Evolutionary conservation across 1,139 yeast genomes (phyloP), one percentile per base, ranked within the genome.

Genomic region (Scheffersomyces quercinus): DNA sequence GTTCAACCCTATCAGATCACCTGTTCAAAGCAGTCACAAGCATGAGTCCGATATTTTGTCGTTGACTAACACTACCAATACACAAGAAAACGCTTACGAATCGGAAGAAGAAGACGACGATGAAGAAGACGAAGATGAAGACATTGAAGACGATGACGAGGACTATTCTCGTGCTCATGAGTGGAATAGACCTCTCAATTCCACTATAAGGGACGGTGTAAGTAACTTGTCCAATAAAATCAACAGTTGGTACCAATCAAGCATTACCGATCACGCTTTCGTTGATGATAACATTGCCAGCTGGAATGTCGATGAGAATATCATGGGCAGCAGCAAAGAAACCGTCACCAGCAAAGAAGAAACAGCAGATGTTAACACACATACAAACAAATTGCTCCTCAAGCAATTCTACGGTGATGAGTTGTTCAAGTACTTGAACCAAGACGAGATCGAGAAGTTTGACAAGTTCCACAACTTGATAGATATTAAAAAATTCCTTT

Each of bases 211-310:
- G n/a, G 24, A 10, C 20, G n/a, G 16, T 16, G 16, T 9, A 11
- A 13, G 16, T 7, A 31, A 13, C 28, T 48, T 61, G 29, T 58
- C 64, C 13, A 48, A 54, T 44, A 62, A 62, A 43, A 59, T 64
- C 13, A 55, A 62, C 38, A 54, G 52, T 34, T 62, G 67, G 67
- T 51, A 62, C 47, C 58, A 34, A 38, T 42, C 55, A 34, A 47
- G 44, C 38, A 28, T 47, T 29, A 36, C 50, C 9, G 55, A 48
- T 5, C 38, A 41, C 40, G 46, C 54, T 31, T 37, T 61, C 28
- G 59, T 68, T 5, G 74, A 70, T 46, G 79, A 73, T 48, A 72
- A 73, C 50, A 62, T 67, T 4, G 79, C 79, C 12, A 67, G 73
- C 40, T 73, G 78, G 78, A 73, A 73, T 51, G 56, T 73, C 46